A percentile compares a stretch with the other conserved stretches of the same genome.
Conservation (phyloP, 306 rosid species). For the Dicorynia guianensis region DNA sequence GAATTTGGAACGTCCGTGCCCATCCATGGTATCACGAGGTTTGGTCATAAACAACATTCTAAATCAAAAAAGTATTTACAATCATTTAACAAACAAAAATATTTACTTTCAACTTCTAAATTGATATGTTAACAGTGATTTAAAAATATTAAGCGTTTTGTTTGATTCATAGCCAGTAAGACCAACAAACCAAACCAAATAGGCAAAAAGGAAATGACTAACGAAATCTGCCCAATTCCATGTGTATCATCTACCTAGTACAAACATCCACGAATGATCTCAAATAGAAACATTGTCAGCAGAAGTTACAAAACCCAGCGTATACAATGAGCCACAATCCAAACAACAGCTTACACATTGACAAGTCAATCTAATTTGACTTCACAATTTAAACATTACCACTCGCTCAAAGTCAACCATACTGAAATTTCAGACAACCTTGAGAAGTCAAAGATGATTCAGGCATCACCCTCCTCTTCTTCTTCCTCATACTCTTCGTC, state of each 20-base stretch:
- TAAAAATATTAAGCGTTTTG: not conserved
- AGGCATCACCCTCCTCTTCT: constrained; percentile 62
- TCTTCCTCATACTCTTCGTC: constrained; percentile 71
- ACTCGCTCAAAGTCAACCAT: constrained; percentile 42
- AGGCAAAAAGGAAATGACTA: not conserved
- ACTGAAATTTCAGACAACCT: constrained; percentile 38
- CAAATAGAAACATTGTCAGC: constrained; percentile 36
- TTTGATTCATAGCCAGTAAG: constrained; percentile 24
- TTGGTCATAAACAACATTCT: too few species aligned
- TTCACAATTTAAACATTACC: constrained; percentile 39
- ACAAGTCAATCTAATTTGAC: constrained; percentile 49
- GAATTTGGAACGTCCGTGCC: too few species aligned
- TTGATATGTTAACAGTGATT: not conserved
- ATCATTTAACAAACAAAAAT: too few species aligned
- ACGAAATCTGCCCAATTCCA: constrained; percentile 4
- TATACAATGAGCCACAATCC: constrained; percentile 57
- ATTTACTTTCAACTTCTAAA: too few species aligned
- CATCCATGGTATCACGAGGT: too few species aligned
- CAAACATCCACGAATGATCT: constrained; percentile 44
- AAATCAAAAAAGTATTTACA: too few species aligned
- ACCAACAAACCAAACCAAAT: constrained; percentile 9
- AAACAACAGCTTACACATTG: constrained; percentile 45
- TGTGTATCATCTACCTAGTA: constrained; percentile 45
- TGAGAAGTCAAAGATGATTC: constrained; percentile 40
- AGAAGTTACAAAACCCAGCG: constrained; percentile 41